phyloP scores from a whole-genome alignment of 257 asterid genomes.

The Salvia miltiorrhiza region DNA sequence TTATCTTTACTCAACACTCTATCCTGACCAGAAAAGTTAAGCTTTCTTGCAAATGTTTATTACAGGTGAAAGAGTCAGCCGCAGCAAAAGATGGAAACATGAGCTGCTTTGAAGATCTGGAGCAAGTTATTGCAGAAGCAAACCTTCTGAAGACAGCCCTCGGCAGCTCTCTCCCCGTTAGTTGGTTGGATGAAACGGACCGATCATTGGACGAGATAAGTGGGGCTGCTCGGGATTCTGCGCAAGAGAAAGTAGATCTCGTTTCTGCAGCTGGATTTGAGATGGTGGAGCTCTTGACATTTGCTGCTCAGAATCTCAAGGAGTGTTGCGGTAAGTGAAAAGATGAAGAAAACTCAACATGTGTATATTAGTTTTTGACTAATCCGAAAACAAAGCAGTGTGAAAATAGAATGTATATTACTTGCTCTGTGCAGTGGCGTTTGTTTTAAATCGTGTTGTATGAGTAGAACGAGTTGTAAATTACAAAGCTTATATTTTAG shows the following conservation, averaged over 20 bases:
- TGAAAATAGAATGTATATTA: background rate
- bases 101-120: conserved; percentile 35
- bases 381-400: background rate
- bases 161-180: conserved; percentile 74
- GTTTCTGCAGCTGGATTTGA: conserved; percentile 90
- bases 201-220: conserved; percentile 26
- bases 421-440: background rate
- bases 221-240: conserved; percentile 5
- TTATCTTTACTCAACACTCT: background rate
- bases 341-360: background rate
- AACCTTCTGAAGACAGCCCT: conserved; percentile 76
- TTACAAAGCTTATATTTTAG: background rate
- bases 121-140: conserved; percentile 55
- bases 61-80: conserved; percentile 50
- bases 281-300: conserved; percentile 86
- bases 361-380: no score
- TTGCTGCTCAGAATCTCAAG: conserved; percentile 60
- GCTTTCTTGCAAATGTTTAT: background rate
- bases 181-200: conserved; percentile 63
- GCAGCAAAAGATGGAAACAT: conserved; percentile 18
- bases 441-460: background rate
- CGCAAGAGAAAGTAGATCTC: conserved; percentile 50
- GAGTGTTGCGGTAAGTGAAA: background rate
- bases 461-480: background rate
- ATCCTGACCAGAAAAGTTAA: background rate